phyloP scores from a whole-genome alignment of 345 rosid genomes.

The Eucalyptus curtisii region DNA sequence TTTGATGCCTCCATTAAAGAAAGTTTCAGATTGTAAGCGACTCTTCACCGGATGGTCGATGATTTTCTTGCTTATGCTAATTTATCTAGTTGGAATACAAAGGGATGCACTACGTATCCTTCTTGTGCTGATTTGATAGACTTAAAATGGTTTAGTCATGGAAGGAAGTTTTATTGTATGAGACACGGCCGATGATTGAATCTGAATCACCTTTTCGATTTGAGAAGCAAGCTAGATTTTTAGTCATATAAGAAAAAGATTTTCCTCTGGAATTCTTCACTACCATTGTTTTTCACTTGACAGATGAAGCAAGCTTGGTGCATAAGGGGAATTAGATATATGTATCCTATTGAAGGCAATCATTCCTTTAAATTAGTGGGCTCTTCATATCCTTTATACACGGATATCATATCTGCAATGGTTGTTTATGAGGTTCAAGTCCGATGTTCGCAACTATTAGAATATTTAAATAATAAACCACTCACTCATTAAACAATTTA shows the following conservation, averaged over 20 bases:
- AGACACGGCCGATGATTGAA: neutral
- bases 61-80: neutral
- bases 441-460: neutral
- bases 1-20: too few relatives aligned
- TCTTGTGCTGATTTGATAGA: neutral
- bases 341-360: neutral
- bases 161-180: neutral
- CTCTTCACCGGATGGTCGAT: too few relatives aligned
- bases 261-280: too few relatives aligned
- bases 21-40: too few relatives aligned
- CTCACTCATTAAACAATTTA: too few relatives aligned
- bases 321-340: neutral
- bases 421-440: neutral
- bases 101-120: neutral
- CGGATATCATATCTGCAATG: neutral
- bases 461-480: too few relatives aligned
- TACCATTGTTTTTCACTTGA: too few relatives aligned
- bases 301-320: neutral
- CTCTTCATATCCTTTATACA: neutral
- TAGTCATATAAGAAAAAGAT: too few relatives aligned
- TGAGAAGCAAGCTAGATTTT: neutral
- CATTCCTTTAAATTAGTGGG: neutral
- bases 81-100: neutral
- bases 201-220: neutral
- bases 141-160: neutral